phyloP scores from a whole-genome alignment of 176 grass and related monocot genomes.

The Oryza glumipatula region DNA sequence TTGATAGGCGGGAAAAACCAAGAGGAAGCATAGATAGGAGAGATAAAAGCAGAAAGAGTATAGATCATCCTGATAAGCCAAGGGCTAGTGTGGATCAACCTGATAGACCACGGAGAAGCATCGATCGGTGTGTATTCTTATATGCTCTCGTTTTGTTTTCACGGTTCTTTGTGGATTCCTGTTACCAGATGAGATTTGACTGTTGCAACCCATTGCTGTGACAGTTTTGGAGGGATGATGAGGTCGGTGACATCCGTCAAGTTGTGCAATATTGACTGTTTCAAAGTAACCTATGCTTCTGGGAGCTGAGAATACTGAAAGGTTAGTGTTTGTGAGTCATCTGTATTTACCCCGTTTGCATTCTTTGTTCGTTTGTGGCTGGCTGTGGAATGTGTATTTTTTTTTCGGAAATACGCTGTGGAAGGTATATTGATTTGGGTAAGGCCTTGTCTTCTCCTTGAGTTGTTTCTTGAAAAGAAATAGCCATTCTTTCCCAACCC shows the following conservation, averaged over 20 bases:
- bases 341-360: constrained; percentile 43
- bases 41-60: constrained; percentile 72
- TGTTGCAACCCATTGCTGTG: constrained; percentile 24
- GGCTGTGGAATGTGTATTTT: constrained; percentile 7
- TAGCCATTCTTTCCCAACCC: constrained; percentile 13
- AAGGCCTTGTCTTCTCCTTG: not conserved
- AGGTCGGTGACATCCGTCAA: constrained; percentile 81
- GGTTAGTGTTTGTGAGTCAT: constrained; percentile 47
- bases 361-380: constrained; percentile 52
- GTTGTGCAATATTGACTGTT: constrained; percentile 96
- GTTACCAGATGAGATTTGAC: constrained; percentile 34
- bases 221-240: constrained; percentile 97
- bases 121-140: constrained; percentile 73
- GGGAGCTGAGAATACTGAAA: constrained; percentile 60
- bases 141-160: constrained; percentile 1
- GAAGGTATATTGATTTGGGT: constrained; percentile 18
- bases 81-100: constrained; percentile 69
- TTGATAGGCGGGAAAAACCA: constrained; percentile 59
- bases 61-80: constrained; percentile 70
- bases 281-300: constrained; percentile 74
- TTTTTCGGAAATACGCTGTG: too few relatives aligned
- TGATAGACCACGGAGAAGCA: constrained; percentile 91
- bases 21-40: constrained; percentile 73
- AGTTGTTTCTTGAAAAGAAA: constrained; percentile 43
- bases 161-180: constrained; percentile 31